Percentiles rank a stretch among this genome's conserved stretches.
Evolutionary conservation across 2,329 filamentous ascomycete species (phyloP).

Genomic region (Beauveria australis): DNA sequence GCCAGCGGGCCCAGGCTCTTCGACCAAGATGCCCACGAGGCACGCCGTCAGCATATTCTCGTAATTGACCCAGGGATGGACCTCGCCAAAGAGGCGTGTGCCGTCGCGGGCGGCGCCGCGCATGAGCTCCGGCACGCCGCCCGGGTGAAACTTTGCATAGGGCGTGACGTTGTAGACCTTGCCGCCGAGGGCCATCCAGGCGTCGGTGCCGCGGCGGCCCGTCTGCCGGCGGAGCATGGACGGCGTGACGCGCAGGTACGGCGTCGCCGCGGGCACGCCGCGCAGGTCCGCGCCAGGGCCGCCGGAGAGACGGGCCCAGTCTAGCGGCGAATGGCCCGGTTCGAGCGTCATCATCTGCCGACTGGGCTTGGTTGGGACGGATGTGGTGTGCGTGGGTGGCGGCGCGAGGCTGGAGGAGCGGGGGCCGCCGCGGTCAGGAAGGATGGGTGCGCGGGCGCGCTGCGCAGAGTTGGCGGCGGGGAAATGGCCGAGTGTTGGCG

Average conservation of each 20-base stretch:
- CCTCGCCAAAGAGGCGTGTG: slow-evolving; percentile 55
- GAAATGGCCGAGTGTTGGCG: slow-evolving; percentile 34
- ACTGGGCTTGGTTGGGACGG: slow-evolving; percentile 46
- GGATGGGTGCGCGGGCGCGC: slow-evolving; percentile 33
- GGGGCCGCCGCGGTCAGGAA: slow-evolving; percentile 30
- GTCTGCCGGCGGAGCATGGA: slow-evolving; percentile 70
- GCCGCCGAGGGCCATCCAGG: slow-evolving; percentile 84
- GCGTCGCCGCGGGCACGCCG: slow-evolving; percentile 42
- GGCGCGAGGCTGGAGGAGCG: slow-evolving; percentile 39
- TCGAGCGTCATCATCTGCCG: slow-evolving; percentile 71
- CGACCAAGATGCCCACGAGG: slow-evolving; percentile 54
- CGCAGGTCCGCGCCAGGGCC: slow-evolving; percentile 56
- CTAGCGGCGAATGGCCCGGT: slow-evolving; percentile 89
- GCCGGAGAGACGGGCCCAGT: slow-evolving; percentile 75
- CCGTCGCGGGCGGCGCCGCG: slow-evolving; percentile 54
- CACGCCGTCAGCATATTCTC: slow-evolving; percentile 60
- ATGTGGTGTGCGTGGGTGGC: slow-evolving; percentile 45
- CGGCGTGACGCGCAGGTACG: slow-evolving; percentile 69
- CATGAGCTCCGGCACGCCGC: slow-evolving; percentile 68
- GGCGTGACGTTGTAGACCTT: slow-evolving; percentile 92
- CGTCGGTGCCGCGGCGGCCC: slow-evolving; percentile 74
- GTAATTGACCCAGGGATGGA: slow-evolving; percentile 66
- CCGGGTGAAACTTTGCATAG: slow-evolving; percentile 85
- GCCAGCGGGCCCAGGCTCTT: slow-evolving; percentile 39
- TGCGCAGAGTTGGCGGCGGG: slow-evolving; percentile 45